These are phyloP conservation scores for Scutellaria galericulata DNA, from an alignment of 257 asterid species.

Conservation along the genomic window DNA sequence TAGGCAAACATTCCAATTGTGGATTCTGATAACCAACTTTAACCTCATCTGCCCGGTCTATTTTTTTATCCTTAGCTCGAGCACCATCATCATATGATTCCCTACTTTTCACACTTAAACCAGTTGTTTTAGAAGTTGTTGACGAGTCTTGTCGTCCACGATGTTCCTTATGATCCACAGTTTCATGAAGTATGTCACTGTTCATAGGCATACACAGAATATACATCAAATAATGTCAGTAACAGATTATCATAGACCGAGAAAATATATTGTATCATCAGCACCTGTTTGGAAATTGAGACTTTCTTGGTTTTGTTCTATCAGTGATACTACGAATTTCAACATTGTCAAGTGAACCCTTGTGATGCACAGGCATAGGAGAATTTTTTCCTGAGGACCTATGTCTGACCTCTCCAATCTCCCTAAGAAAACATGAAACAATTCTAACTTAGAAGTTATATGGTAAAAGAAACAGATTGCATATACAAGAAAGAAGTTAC, in stretches of 20 bases:
- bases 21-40: constrained; percentile 40
- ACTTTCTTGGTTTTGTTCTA: constrained; percentile 43
- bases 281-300: constrained; percentile 56
- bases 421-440: constrained; percentile 45
- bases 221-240: constrained; percentile 31
- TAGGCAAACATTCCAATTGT: constrained; percentile 41
- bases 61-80: constrained; percentile 49
- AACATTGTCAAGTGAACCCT: constrained; percentile 42
- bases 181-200: constrained; percentile 56
- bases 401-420: constrained; percentile 41
- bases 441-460: constrained; percentile 28
- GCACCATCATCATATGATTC: constrained; percentile 48
- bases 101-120: constrained; percentile 43
- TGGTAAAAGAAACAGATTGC: constrained; percentile 23
- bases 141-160: constrained; percentile 46
- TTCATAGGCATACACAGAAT: constrained; percentile 24
- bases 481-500: constrained; percentile 14
- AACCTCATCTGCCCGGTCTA: constrained; percentile 38
- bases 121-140: constrained; percentile 38
- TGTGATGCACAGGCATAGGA: constrained; percentile 38
- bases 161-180: constrained; percentile 45
- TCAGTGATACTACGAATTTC: constrained; percentile 43
- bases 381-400: constrained; percentile 48
- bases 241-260: constrained; percentile 22
- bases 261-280: constrained; percentile 13